A percentile compares a stretch with the other conserved stretches of the same genome.
Conservation (phyloP, 1,284 basidiomycete genomes). For the Sanghuangporus baumii region DNA sequence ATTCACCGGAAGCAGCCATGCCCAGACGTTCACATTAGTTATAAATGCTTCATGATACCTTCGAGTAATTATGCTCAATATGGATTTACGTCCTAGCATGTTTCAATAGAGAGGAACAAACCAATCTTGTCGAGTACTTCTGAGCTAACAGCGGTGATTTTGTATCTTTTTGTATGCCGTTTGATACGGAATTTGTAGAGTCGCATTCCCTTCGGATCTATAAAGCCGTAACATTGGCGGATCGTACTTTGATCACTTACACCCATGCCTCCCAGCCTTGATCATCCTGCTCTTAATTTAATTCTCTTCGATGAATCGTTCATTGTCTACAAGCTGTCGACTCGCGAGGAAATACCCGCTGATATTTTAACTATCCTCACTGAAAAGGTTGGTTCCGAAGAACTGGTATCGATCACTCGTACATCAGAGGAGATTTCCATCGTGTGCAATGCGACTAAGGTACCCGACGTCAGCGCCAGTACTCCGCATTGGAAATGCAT, state of each 20-base stretch:
- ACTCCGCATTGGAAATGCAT: slow-evolving; percentile 51
- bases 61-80: slow-evolving; percentile 1
- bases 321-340: slow-evolving; percentile 50
- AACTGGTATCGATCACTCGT: slow-evolving; percentile 53
- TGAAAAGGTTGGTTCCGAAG: slow-evolving; percentile 21
- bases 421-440: slow-evolving; percentile 59
- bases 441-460: slow-evolving; percentile 39
- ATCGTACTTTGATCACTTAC: not conserved
- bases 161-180: not conserved
- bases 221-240: not conserved
- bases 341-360: slow-evolving; percentile 23
- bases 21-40: slow-evolving; percentile 39
- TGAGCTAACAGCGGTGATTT: not conserved
- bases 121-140: not conserved
- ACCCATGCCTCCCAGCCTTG: slow-evolving; percentile 44
- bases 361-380: slow-evolving; percentile 21
- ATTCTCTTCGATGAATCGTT: slow-evolving; percentile 49
- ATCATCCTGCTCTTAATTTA: slow-evolving; percentile 43
- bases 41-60: slow-evolving; percentile 26
- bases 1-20: slow-evolving; percentile 41
- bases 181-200: too few relatives aligned
- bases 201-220: slow-evolving; percentile 10
- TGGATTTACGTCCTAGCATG: too few relatives aligned
- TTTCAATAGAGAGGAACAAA: too few relatives aligned
- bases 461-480: slow-evolving; percentile 22